Evolutionary conservation across 108 stramenopile genomes (phyloP), one percentile per base, ranked within the genome.

Genomic region (Fragilaria crotonensis): DNA sequence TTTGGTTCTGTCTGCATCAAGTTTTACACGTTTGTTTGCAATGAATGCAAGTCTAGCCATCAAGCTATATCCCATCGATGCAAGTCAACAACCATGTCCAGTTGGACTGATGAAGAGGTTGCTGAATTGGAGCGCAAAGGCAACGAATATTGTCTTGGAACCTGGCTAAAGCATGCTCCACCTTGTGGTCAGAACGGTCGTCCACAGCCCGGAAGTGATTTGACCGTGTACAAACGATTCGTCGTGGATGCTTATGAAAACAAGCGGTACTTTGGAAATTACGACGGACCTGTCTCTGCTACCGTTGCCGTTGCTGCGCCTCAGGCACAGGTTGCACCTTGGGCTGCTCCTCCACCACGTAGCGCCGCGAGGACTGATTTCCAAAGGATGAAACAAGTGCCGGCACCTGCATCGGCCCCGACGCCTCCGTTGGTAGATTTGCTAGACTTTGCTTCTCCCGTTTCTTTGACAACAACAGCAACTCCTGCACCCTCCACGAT

Each of bases 11-110:
- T 97, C 22, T 95, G 94, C 75, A 91, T 97, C 58, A 95, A 93
- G 76, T 95, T 71, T 68, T 60, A 63, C 29, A 94, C 94, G 50
- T 97, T 95, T 69, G 88, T 97, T 4, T 97, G 96, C 75, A 85
- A 93, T 60, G 50, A 70, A 18, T 97, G 96, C 80, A 97, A 97
- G 73, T 63, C 83, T 0, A 75, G 81, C 7, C 96, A 97, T 62
- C 92, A 94, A 68, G 90, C 94, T 28, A 76, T 89, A 18, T 77
- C 75, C 29, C 96, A 97, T 59, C 89, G 92, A 57, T 94, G 93
- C 77, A 97, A 97, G 60, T 85, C 83, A 5, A 56, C 94, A 9
- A 88, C 96, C 30, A 97, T 97, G 96, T 71, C 67, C 36, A 72
- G 61, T 36, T 94, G 93, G 93, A 80, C 73, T 45, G 61, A 77